Evolutionary conservation across 1,139 yeast genomes (phyloP).

Genomic region (Pichia sp.): DNA sequence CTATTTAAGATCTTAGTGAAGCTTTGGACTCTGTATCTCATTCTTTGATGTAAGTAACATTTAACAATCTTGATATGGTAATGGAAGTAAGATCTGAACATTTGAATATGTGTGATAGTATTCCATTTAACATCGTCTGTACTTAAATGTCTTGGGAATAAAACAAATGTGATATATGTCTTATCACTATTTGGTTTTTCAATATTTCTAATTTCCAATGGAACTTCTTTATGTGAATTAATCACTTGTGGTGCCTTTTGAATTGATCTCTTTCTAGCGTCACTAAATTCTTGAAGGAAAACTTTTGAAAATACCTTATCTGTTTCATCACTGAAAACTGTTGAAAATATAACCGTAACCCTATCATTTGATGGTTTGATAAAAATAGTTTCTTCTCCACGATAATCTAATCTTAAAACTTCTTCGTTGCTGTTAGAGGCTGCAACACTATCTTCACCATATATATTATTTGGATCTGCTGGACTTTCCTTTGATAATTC

Average conservation of each 20-base stretch:
- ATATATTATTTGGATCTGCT: constrained; percentile 35
- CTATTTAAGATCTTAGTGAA: constrained; percentile 92
- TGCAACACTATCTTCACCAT: constrained; percentile 38
- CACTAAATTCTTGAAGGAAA: constrained; percentile 94
- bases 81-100: constrained; percentile 94
- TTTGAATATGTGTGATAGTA: constrained; percentile 81
- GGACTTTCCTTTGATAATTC: constrained; percentile 51
- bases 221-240: constrained; percentile 86
- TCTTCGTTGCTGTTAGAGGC: constrained; percentile 43
- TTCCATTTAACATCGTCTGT: constrained; percentile 66
- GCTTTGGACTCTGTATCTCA: constrained; percentile 92
- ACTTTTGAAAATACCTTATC: constrained; percentile 94
- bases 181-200: constrained; percentile 40
- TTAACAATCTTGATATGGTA: constrained; percentile 97
- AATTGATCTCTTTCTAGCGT: constrained; percentile 90
- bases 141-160: constrained; percentile 65
- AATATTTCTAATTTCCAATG: constrained; percentile 65
- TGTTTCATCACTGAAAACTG: constrained; percentile 93
- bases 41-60: constrained; percentile 97
- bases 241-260: constrained; percentile 98
- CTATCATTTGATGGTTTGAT: constrained; percentile 92
- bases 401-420: constrained; percentile 72
- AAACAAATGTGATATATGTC: constrained; percentile 72
- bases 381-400: constrained; percentile 90
- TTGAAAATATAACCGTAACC: constrained; percentile 92